These are phyloP conservation scores for Ilyonectria sp. DNA, from an alignment of 2,329 filamentous ascomycete genomes.

Conservation along the genomic window DNA sequence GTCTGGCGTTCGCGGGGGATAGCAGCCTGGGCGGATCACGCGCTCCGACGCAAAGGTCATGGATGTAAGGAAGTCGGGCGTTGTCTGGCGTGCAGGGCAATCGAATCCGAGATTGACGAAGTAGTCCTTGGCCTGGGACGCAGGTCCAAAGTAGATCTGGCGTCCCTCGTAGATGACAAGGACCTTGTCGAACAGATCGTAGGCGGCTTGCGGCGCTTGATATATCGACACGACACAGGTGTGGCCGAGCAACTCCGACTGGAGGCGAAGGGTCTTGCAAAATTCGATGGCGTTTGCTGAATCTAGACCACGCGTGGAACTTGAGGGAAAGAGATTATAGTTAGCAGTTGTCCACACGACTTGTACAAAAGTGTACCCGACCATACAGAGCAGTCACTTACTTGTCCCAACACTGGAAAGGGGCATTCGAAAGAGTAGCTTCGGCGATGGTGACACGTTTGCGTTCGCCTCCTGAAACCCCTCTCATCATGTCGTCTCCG, in stretches of 20 bases:
- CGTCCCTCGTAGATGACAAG: conserved; percentile 76
- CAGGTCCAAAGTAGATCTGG: conserved; percentile 75
- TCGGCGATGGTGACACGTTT: conserved; percentile 84
- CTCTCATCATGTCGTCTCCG: conserved; percentile 76
- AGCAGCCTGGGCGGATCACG: conserved; percentile 47
- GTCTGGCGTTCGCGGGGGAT: conserved; percentile 51
- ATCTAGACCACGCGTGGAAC: conserved; percentile 43
- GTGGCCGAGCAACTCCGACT: conserved; percentile 34
- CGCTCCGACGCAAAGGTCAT: conserved; percentile 58
- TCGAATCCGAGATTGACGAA: conserved; percentile 74
- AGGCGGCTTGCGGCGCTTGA: conserved; percentile 71
- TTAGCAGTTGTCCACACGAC: background rate
- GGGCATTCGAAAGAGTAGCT: conserved; percentile 67
- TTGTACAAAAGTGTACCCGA: no score
- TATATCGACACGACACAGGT: conserved; percentile 62
- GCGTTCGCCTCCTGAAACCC: conserved; percentile 82
- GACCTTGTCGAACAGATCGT: conserved; percentile 77
- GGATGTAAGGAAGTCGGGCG: conserved; percentile 74
- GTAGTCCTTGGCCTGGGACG: conserved; percentile 69
- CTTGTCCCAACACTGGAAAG: conserved; percentile 50
- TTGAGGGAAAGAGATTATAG: background rate
- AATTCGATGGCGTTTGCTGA: conserved; percentile 40
- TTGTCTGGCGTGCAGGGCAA: conserved; percentile 72
- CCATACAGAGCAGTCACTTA: conserved; percentile 2
- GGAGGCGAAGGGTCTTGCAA: conserved; percentile 34